Evolutionary conservation across 2,329 filamentous ascomycete species (phyloP), one percentile per base, ranked within the genome.

Genomic region (Aspergillus quadricinctus): DNA sequence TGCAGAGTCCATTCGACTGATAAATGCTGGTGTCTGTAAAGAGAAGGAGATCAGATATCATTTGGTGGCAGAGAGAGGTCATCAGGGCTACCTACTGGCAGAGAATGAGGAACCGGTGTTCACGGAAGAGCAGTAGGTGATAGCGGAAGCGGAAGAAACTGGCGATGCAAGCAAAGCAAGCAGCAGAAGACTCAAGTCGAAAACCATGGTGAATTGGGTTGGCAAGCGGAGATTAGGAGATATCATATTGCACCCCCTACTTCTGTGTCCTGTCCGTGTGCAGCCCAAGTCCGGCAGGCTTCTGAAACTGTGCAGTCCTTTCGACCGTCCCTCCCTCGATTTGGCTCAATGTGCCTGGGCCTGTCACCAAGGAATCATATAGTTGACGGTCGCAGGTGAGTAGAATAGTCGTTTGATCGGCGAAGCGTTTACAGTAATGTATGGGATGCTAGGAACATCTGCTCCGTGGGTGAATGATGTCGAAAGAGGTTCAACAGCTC

Each of bases 1-100:
- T 50, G 59, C 78, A 81, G 4, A 66, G 65, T 55, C 78, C 78
- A 57, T 78, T 77, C 8, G 78, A 80, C 60, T 80, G 77, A 58
- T 69, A 80, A 27, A 64, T 69, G 58, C 69, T 66, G 45, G 61
- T 54, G 27, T 73, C 78, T 79, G 59, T 31, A 50, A 21, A 28
- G 25, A 17, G 56, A 62, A 50, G 60, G 57, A 49, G 28, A 41
- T 10, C 10, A 48, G 17, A 41, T 21, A 35, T n/a, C 29, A 3
- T 11, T 43, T 14, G 29, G n/a, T 23, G 29, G 23, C 37, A n/a
- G 8, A 41, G 25, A 48, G 4, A 21, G 25, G 43, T 14, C 52
- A 37, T 27, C 14, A 23, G 17, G 27, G 31, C 28, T 19, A 66
- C 76, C 53, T 72, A 77, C 76, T 69, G 37, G 67, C 59, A 27